phyloP scores from a whole-genome alignment of 169 alveolate species.

The Plasmodium vivax region DNA sequence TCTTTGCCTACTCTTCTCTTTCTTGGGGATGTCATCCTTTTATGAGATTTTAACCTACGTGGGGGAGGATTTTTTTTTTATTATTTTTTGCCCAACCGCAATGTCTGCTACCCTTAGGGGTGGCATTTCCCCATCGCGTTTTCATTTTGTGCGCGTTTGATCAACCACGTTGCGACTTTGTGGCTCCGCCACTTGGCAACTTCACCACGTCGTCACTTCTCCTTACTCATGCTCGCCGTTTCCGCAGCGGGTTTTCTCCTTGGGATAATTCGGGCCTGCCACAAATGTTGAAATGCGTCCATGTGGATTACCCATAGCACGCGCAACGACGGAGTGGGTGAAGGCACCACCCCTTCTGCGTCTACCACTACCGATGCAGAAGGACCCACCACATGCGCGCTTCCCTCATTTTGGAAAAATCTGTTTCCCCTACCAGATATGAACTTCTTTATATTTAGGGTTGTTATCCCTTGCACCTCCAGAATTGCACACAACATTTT shows the following conservation, averaged over 20 bases:
- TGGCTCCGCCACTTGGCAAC: not conserved
- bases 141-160: not conserved
- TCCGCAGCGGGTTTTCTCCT: not conserved
- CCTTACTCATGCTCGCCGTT: constrained; percentile 53
- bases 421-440: constrained; percentile 25
- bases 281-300: not conserved
- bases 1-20: constrained; percentile 54
- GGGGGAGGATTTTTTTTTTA: not conserved
- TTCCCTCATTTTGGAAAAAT: not conserved
- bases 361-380: not conserved
- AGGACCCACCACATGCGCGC: not conserved
- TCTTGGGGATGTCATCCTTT: constrained; percentile 46
- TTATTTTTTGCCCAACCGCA: not conserved
- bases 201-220: not conserved
- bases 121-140: not conserved
- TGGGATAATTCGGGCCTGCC: constrained; percentile 15
- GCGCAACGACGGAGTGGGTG: not conserved
- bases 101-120: not conserved
- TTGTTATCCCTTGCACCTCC: constrained; percentile 68
- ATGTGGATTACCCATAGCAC: not conserved
- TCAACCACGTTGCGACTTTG: not conserved
- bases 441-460: constrained; percentile 57
- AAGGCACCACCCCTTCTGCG: not conserved
- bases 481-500: constrained; percentile 65
- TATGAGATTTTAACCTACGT: constrained; percentile 31